Evolutionary conservation across 176 grass and related monocot genomes (phyloP), one percentile per base, ranked within the genome.

Genomic region (Ensete ventricosum): DNA sequence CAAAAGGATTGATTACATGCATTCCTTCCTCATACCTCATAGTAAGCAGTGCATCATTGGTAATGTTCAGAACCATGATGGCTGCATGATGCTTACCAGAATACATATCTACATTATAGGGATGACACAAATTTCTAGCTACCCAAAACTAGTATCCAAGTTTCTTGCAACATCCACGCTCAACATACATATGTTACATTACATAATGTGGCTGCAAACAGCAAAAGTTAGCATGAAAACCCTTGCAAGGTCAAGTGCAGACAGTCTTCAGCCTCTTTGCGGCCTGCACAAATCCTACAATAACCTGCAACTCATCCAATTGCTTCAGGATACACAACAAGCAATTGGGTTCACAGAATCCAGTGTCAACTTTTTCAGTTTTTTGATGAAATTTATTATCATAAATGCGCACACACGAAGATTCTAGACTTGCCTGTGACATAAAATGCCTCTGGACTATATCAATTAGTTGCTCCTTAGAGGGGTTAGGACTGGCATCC

Each of bases 241-340:
- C n/a, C 59, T 55, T 21, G 11, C 81, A 22, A 83, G 52, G n/a
- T 77, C 64, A 92, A 77, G 71, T 81, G 76, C 71, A 84, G 65
- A 62, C 76, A 12, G 73, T 86, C 64, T 92, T 92, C 67, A 92
- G 83, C 52, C 89, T 92, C 78, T 92, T 92, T 74, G 89, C 89
- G 49, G 89, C 89, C 73, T 92, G 86, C 74, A 85, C 85, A 54
- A 92, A 92, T 4, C 86, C 71, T 0, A 83, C 66, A 64, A 92
- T 88, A 17, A 88, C 86, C 86, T 92, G 89, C 86, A 81, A 73
- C 70, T 92, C 89, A 83, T 92, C 89, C 86, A 92, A 84, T 92
- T 92, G 89, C 89, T 92, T 84, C 77, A 80, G 13, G 77, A 43
- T 43, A 43, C 3, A 43, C 34, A 43, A 43, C 34, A 82, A 83